Base-by-base conservation (phyloP, 805 yeast species). In the Yamadazyma endophytica region DNA sequence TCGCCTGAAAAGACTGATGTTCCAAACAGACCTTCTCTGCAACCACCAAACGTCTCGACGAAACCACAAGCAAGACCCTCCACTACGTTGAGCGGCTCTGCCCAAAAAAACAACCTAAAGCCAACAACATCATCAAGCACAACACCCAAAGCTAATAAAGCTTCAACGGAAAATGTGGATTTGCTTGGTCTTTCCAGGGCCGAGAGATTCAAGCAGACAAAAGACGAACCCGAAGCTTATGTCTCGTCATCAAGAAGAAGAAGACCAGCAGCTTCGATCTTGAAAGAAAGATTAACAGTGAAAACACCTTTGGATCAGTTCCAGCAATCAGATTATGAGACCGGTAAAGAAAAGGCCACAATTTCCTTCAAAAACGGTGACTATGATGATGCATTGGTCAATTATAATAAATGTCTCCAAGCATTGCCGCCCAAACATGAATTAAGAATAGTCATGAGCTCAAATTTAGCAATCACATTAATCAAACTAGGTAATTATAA, bases 301-400 rank as follows among this genome's bases (percentile, higher is more conserved):
- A 36, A 25, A 26, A 42, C 34, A 23, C 54, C 59, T 1, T 43
- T 66, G 29, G 57, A 66, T 42, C 61, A 63, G 24, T 59, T 68
- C 44, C 56, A 58, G 21, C 61, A 59, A 42, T 58, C 59, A 23
- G 58, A 61, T 60, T 44, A 78, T 61, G 61, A 64, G 6, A 70
- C 69, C 15, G 61, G 67, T 17, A 75, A 77, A 37, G 57, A 55
- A 6, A 67, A 67, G 16, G 98, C 88, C 5, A 61, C 75, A 5
- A 68, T 68, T 12, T 68, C 77, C 1, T 92, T 79, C 61, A 74
- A 75, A 34, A 70, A 76, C n/a, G 99, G 99, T 13, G 90, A 92
- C 52, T 92, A 82, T 52, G 54, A 77, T 4, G 50, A 61, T 4
- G 89, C 98, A 0, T 61, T 75, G 9, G 69, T 61, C 17, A 66